Evolutionary conservation across 495 filamentous ascomycete species (phyloP), one percentile per base, ranked within the genome.

Genomic region (Trichoderma virens): DNA sequence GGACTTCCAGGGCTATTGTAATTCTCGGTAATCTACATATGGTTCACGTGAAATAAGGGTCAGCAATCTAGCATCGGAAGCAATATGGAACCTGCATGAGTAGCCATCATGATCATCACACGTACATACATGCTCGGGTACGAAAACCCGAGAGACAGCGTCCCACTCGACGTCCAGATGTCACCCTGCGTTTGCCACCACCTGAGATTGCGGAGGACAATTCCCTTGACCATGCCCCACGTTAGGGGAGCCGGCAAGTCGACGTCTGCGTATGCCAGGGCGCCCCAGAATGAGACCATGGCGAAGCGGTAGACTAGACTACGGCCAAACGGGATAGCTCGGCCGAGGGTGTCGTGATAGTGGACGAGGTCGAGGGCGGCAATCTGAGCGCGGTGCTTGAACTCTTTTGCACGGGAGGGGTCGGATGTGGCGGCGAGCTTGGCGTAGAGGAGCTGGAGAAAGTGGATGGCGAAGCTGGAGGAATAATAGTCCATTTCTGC

Each of bases 251-350:
- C 79, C 4, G 89, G 88, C 16, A 90, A 80, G 43, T 89, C 86
- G 60, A 91, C 84, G 65, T 86, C 85, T 2, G 89, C 89, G 68
- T 90, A 91, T 3, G 85, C 90, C 32, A 91, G 71, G 8, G 89
- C 86, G 28, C 88, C 88, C 89, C 89, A 93, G 76, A 92, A 92
- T 9, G 83, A 88, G 9, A 85, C 86, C 88, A 92, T 92, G 32
- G 89, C 90, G 71, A 91, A 91, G 35, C 89, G 81, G 73, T 93
- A 93, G 25, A 87, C 89, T 54, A 91, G 83, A 27, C 85, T 88
- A 16, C 90, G 81, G 27, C 90, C 90, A 67, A 91, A 93, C 23
- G 90, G 88, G 41, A 90, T 88, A 5, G 86, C 78, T 2, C 84
- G 78, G n/a, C 82, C 81, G 75, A 35, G 79, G 14, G 82, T 76